Conservation (phyloP, 2,329 filamentous ascomycete species). For the Colletotrichum sp. region DNA sequence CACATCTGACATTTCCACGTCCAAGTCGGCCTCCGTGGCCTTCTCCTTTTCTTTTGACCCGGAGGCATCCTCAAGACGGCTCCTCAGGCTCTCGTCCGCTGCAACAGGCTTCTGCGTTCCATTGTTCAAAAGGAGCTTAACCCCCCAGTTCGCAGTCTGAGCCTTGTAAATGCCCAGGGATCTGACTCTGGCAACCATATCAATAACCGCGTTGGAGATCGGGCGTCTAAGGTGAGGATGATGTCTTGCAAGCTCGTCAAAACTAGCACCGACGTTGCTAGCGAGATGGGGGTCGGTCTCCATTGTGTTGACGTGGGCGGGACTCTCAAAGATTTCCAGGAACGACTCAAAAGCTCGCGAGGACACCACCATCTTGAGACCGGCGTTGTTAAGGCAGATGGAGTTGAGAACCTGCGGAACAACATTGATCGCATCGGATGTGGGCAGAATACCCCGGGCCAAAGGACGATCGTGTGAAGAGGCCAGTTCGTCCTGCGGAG, state of each 20-base stretch:
- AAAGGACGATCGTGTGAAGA: constrained; percentile 38
- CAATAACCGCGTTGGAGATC: constrained; percentile 84
- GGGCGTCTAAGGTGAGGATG: constrained; percentile 82
- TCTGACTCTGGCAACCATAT: constrained; percentile 85
- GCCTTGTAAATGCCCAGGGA: constrained; percentile 75
- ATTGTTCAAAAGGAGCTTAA: constrained; percentile 73
- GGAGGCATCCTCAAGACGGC: constrained; percentile 25
- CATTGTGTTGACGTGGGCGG: constrained; percentile 85
- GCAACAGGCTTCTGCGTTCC: constrained; percentile 62
- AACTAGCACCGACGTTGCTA: constrained; percentile 76
- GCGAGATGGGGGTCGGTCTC: constrained; percentile 73
- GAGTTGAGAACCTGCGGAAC: constrained; percentile 90
- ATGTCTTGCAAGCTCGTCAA: constrained; percentile 94
- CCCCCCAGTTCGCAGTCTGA: constrained; percentile 71
- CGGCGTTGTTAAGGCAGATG: constrained; percentile 87
- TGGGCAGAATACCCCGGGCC: constrained; percentile 81
- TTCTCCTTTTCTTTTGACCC: constrained; percentile 44
- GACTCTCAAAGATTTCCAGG: constrained; percentile 96
- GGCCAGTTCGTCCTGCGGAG: constrained; percentile 51
- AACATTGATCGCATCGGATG: constrained; percentile 84
- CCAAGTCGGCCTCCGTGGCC: constrained; percentile 41
- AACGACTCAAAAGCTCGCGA: constrained; percentile 85
- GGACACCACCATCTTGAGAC: constrained; percentile 84
- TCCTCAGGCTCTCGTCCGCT: constrained; percentile 50
- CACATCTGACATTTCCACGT: constrained; percentile 71